These are phyloP conservation scores for Torulaspora pretoriensis DNA, from an alignment of 1,139 yeast genomes.

Conservation along the genomic window DNA sequence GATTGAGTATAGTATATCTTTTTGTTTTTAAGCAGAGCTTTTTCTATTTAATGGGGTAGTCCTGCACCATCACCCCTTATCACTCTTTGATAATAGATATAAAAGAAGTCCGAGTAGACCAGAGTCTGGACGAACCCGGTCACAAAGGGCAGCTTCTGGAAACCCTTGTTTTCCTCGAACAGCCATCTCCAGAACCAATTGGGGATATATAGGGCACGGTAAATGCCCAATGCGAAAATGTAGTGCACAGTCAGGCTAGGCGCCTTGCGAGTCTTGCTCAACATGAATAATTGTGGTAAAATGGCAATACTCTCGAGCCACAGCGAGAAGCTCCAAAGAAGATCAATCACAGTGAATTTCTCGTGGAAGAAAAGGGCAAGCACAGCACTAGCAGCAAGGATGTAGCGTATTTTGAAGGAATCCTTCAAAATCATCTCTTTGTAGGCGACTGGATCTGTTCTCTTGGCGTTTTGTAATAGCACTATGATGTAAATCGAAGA, in stretches of 20 bases:
- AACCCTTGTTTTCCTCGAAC: conserved; percentile 52
- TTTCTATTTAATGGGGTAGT: conserved; percentile 54
- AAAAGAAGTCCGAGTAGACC: conserved; percentile 90
- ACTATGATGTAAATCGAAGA: conserved; percentile 74
- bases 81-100: conserved; percentile 79
- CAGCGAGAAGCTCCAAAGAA: conserved; percentile 70
- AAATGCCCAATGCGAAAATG: conserved; percentile 86
- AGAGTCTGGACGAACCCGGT: conserved; percentile 86
- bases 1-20: conserved; percentile 46
- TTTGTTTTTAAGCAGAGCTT: neutral
- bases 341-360: conserved; percentile 57
- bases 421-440: conserved; percentile 60
- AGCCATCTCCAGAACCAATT: conserved; percentile 88
- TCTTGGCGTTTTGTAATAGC: conserved; percentile 48
- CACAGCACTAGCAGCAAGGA: conserved; percentile 59
- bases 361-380: conserved; percentile 63
- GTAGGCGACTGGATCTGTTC: conserved; percentile 49
- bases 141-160: conserved; percentile 65
- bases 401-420: conserved; percentile 70
- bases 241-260: conserved; percentile 85
- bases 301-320: conserved; percentile 93
- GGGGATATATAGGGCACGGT: conserved; percentile 84
- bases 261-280: conserved; percentile 88
- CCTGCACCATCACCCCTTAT: conserved; percentile 78
- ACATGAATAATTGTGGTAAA: conserved; percentile 83